Evolutionary conservation across 2,329 filamentous ascomycete species (phyloP), one percentile per base, ranked within the genome.

Genomic region (Colletotrichum tanaceti): DNA sequence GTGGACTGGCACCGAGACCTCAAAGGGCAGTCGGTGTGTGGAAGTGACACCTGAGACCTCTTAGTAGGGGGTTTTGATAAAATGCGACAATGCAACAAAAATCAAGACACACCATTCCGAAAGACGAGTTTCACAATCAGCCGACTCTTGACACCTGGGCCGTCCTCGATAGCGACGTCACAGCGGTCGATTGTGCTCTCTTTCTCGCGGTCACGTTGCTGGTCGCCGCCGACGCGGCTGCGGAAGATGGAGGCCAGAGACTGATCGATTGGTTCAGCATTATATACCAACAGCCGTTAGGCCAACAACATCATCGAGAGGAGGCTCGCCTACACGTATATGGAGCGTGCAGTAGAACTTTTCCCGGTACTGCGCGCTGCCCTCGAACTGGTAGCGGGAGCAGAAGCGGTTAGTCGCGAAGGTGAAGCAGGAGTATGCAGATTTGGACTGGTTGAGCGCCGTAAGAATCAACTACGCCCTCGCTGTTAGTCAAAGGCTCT

Each of bases 361-460:
- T 38, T 88, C 85, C 5, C 82, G 81, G 53, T 83, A 82, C 71
- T 85, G 83, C 9, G 81, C 77, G 41, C 74, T 79, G 22, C 86
- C 87, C 63, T 87, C 84, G 73, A 89, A 95, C 60, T 87, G 85
- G 78, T 94, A 95, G 43, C 86, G 86, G 7, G 89, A 87, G 79
- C 94, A 94, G 81, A 94, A 94, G 46, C 87, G 85, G 72, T 82
- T 86, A 47, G 87, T 85, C 50, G 90, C 83, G 61, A 94, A 88
- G 9, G 86, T 86, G 74, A 93, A 90, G 67, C 90, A 91, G 32
- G 90, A 89, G 77, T 94, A 94, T 20, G 91, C 91, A 4, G 92
- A 93, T 75, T 93, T 93, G 64, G 92, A 93, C n/a, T 87, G 87
- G 77, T 95, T 95, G 71, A 95, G 82, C 16, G 92, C 89, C 16